Conservation (phyloP, 441 rosid genomes). For the Euphorbia celastroides region DNA sequence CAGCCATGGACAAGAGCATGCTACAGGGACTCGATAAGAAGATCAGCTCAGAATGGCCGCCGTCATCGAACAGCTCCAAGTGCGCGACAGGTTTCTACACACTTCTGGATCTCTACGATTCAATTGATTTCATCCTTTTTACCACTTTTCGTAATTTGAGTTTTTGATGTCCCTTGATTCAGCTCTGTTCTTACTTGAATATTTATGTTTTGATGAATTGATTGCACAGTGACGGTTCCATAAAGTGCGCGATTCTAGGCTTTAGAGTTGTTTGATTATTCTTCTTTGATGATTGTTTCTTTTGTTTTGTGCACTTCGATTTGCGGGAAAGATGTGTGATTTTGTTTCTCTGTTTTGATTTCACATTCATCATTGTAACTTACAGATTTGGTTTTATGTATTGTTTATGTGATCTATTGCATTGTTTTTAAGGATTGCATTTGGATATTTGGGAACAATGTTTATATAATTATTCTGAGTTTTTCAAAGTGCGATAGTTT, state of each 20-base stretch:
- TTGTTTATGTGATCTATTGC: not conserved
- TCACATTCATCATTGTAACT: not conserved
- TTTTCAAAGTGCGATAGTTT: no score
- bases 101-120: not conserved
- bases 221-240: not conserved
- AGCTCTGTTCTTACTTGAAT: not conserved
- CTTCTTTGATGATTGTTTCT: not conserved
- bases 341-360: not conserved
- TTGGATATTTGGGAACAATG: not conserved
- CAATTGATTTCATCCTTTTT: not conserved
- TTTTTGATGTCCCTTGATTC: not conserved
- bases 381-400: constrained; percentile 2
- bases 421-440: not conserved
- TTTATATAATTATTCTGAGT: no score
- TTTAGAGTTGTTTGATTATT: not conserved
- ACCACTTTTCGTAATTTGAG: not conserved
- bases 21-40: constrained; percentile 74
- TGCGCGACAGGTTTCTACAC: constrained; percentile 71
- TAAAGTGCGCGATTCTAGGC: not conserved
- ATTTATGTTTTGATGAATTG: no score
- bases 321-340: not conserved
- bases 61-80: constrained; percentile 88
- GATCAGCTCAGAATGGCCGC: constrained; percentile 65
- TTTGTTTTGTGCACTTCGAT: not conserved
- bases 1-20: constrained; percentile 73